Base-by-base conservation (phyloP, 768 basidiomycete species). In the Sporobolomyces pararoseus region DNA sequence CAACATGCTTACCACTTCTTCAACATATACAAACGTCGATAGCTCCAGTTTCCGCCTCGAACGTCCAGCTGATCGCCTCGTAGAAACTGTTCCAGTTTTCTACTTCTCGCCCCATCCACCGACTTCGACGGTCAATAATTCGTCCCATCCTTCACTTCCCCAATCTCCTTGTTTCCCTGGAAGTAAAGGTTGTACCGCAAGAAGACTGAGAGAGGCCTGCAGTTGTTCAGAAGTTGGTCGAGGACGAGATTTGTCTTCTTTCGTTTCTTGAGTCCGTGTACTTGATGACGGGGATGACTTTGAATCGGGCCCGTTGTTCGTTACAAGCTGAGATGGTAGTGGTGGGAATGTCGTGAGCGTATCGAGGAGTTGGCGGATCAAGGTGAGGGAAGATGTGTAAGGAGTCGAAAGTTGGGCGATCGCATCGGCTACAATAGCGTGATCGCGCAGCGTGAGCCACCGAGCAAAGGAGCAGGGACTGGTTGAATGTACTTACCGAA, bases 401-500 rank as follows among this genome's bases (percentile, higher is more conserved):
- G 66, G 73, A 0, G 23, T 27, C 4, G 66, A 57, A 17, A 68
- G 63, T n/a, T 31, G 7, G 6, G 42, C 35, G 42, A 74, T 25
- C 14, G 60, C 73, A 63, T 70, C 70, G 29, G 63, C 72, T 73
- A 3, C 23, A 23, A 47, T 27, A 6, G 19, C 12, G 1, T 12
- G 1, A 19, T 34, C n/a, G n/a, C n/a, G n/a, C n/a, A n/a, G n/a
- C n/a, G n/a, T n/a, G n/a, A n/a, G n/a, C n/a, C n/a, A n/a, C n/a
- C n/a, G n/a, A n/a, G n/a, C n/a, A n/a, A n/a, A n/a, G n/a, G n/a
- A n/a, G n/a, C n/a, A n/a, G n/a, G n/a, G n/a, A n/a, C n/a, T n/a
- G n/a, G n/a, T n/a, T n/a, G n/a, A n/a, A n/a, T n/a, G n/a, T n/a
- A 60, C 73, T 37, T 12, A 74, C 73, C 70, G 44, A 75, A 75